Evolutionary conservation across 768 basidiomycete genomes (phyloP).

Genomic region (Hericium rajendrae): DNA sequence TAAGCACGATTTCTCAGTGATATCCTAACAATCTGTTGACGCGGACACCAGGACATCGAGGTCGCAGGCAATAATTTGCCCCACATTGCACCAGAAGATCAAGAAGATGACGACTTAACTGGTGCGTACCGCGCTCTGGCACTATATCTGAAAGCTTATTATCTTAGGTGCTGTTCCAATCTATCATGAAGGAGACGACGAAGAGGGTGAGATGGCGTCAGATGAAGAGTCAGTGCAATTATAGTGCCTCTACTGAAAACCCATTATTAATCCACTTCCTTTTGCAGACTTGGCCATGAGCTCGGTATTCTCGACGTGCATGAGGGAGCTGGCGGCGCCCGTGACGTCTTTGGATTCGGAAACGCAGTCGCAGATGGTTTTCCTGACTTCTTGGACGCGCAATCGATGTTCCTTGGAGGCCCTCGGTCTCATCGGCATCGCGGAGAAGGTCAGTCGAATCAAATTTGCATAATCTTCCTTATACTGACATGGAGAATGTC

Average conservation of each 20-base stretch:
- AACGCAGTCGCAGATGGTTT: constrained; percentile 12
- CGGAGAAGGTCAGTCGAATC: constrained; percentile 7
- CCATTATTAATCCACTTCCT: constrained; percentile 1
- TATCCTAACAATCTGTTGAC: background rate
- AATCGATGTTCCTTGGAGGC: constrained; percentile 11
- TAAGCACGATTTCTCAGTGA: background rate
- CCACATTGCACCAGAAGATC: constrained; percentile 28
- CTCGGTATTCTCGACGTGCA: constrained; percentile 20
- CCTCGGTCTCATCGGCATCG: constrained; percentile 11
- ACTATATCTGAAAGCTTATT: background rate
- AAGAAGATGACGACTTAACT: constrained; percentile 44
- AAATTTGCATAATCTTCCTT: background rate
- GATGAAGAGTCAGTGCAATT: constrained; percentile 48
- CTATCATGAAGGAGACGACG: constrained; percentile 48
- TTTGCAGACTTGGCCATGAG: constrained; percentile 23
- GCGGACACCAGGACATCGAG: constrained; percentile 21
- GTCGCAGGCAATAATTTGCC: constrained; percentile 24
- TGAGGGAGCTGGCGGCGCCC: constrained; percentile 16
- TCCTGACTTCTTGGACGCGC: constrained; percentile 14
- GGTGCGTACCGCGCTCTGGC: constrained; percentile 26
- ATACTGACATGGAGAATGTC: background rate
- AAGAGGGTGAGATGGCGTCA: constrained; percentile 51
- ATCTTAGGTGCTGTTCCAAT: constrained; percentile 9
- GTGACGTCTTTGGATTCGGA: constrained; percentile 13
- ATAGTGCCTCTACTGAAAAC: background rate